Conservation (phyloP, 1,284 basidiomycete species). For the Papiliotrema flavescens region DNA sequence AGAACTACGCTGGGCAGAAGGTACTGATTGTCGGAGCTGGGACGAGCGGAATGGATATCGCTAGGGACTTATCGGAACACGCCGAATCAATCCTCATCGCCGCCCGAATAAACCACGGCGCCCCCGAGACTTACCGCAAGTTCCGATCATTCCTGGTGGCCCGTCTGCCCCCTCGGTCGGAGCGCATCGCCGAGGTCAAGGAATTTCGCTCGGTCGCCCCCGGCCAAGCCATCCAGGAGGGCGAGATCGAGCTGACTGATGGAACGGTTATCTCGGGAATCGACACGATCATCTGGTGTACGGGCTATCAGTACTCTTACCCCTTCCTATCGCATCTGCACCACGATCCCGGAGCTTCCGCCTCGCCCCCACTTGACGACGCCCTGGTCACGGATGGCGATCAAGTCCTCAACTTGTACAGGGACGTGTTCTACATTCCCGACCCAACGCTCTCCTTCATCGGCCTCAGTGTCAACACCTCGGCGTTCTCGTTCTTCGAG, state of each 20-base stretch:
- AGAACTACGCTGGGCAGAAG: constrained; percentile 47
- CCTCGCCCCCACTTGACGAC: constrained; percentile 19
- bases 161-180: constrained; percentile 39
- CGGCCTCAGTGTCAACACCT: constrained; percentile 31
- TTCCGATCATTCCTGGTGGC: constrained; percentile 32
- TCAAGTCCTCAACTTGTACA: constrained; percentile 52
- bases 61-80: constrained; percentile 40
- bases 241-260: constrained; percentile 49
- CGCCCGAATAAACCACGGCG: constrained; percentile 35
- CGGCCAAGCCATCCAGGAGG: constrained; percentile 28
- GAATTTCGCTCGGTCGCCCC: constrained; percentile 28
- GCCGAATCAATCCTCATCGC: constrained; percentile 48
- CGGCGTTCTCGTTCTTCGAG: constrained; percentile 37
- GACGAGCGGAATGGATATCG: constrained; percentile 53
- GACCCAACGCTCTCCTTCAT: constrained; percentile 54
- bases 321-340: constrained; percentile 55
- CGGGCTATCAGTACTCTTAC: constrained; percentile 53
- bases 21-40: constrained; percentile 55
- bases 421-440: constrained; percentile 55
- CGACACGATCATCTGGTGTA: constrained; percentile 52
- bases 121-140: constrained; percentile 28
- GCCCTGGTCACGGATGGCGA: constrained; percentile 53
- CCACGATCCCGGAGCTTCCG: constrained; percentile 30
- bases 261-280: constrained; percentile 50
- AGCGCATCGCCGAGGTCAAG: constrained; percentile 43